Percentiles rank a stretch among this genome's conserved stretches.
These are phyloP conservation scores for Alternaria gansuensis DNA, from an alignment of 2,329 filamentous ascomycete genomes.

Conservation along the genomic window DNA sequence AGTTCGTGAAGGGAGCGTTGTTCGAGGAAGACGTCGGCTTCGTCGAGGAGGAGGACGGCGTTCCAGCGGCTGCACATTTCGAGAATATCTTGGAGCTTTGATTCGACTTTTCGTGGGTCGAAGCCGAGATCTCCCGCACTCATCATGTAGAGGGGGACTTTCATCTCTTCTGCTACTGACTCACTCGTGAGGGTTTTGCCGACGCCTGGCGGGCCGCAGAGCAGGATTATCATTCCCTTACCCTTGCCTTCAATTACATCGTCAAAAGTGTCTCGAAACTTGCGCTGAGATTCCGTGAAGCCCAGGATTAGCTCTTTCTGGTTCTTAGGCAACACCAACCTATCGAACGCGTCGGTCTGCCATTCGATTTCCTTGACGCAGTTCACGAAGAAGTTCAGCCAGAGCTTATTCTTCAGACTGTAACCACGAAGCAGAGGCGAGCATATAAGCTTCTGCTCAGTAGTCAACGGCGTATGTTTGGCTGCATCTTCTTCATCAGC, in stretches of 20 bases:
- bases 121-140: slow-evolving; percentile 78
- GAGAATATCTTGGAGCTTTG: slow-evolving; percentile 79
- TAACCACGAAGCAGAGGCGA: slow-evolving; percentile 57
- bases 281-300: slow-evolving; percentile 77
- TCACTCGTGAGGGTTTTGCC: slow-evolving; percentile 41
- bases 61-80: slow-evolving; percentile 76
- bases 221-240: slow-evolving; percentile 41
- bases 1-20: slow-evolving; percentile 53
- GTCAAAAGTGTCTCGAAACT: slow-evolving; percentile 29
- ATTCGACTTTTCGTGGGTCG: slow-evolving; percentile 64
- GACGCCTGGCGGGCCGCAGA: slow-evolving; percentile 41
- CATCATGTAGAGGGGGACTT: slow-evolving; percentile 69
- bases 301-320: slow-evolving; percentile 56
- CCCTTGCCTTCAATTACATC: slow-evolving; percentile 61
- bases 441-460: slow-evolving; percentile 48
- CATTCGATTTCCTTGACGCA: slow-evolving; percentile 56
- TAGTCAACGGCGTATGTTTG: slow-evolving; percentile 25
- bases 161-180: slow-evolving; percentile 32
- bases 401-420: slow-evolving; percentile 39
- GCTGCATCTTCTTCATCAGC: slow-evolving; percentile 29
- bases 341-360: slow-evolving; percentile 57
- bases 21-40: slow-evolving; percentile 68
- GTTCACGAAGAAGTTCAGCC: slow-evolving; percentile 49
- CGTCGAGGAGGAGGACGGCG: slow-evolving; percentile 73
- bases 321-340: slow-evolving; percentile 49